Conservation (phyloP, 2,329 filamentous ascomycete genomes). For the Ambrosiella beaveri region DNA sequence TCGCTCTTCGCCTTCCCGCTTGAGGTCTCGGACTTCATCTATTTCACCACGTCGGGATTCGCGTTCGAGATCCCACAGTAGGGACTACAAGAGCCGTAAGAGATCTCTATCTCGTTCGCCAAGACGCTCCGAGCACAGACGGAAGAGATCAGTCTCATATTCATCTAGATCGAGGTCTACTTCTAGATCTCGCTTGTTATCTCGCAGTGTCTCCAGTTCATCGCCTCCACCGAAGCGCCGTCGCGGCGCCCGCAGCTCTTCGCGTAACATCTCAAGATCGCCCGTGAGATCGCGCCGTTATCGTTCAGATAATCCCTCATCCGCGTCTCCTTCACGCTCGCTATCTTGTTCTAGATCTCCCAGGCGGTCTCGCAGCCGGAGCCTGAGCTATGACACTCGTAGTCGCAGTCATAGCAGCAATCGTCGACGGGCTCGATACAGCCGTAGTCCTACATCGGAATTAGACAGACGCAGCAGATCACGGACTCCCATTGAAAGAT, state of each 20-base stretch:
- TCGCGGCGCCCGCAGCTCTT: conserved; percentile 6
- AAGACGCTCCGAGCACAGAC: background rate
- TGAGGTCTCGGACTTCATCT: background rate
- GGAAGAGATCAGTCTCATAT: conserved; percentile 23
- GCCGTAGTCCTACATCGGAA: conserved; percentile 9
- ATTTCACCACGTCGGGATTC: conserved; percentile 18
- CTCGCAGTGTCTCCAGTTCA: conserved; percentile 12
- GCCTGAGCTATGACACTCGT: conserved; percentile 13
- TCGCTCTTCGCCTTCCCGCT: conserved; percentile 17
- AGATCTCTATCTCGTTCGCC: conserved; percentile 22
- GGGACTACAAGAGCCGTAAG: conserved; percentile 28
- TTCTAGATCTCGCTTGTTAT: conserved; percentile 16
- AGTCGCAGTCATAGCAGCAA: conserved; percentile 5
- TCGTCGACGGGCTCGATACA: conserved; percentile 7
- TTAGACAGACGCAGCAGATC: conserved; percentile 10
- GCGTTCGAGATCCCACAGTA: conserved; percentile 34
- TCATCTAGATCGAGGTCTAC: conserved; percentile 17
- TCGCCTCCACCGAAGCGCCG: conserved; percentile 12
- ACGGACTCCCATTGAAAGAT: conserved; percentile 4
- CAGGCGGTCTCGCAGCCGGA: background rate
- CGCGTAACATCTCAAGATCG: background rate
- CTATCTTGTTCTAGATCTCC: conserved; percentile 9
- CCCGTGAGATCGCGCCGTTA: conserved; percentile 1
- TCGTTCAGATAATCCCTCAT: background rate
- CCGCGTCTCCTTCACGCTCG: conserved; percentile 6